Percentiles rank a stretch among this genome's conserved stretches.
Evolutionary conservation across 176 grass and related monocot genomes (phyloP).

Genomic region (Secale cereale): DNA sequence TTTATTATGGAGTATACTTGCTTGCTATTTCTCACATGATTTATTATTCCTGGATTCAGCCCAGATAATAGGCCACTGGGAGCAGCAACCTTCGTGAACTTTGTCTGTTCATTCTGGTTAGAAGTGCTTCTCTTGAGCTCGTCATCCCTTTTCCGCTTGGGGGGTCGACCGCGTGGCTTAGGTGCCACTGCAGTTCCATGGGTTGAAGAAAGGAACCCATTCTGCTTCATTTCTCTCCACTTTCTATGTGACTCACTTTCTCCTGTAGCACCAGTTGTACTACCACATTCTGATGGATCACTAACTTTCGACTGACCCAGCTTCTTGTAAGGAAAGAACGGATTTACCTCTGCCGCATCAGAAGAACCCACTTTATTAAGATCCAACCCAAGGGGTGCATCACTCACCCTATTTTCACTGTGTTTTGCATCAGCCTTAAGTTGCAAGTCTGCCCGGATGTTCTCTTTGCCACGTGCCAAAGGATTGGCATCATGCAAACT

Average conservation of each 20-base stretch:
- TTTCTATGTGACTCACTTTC: constrained; percentile 71
- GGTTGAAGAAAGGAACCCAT: constrained; percentile 91
- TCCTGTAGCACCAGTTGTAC: constrained; percentile 58
- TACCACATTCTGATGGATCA: constrained; percentile 72
- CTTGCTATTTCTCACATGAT: constrained; percentile 98
- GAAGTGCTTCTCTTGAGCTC: constrained; percentile 39
- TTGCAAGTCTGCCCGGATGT: background rate
- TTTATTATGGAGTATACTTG: constrained; percentile 98
- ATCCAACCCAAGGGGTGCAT: constrained; percentile 50
- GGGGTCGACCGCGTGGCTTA: constrained; percentile 50
- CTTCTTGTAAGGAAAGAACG: constrained; percentile 84
- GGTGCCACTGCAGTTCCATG: constrained; percentile 47
- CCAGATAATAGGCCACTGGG: constrained; percentile 93
- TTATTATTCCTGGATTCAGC: constrained; percentile 97
- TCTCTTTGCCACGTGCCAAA: constrained; percentile 32
- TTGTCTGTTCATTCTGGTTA: constrained; percentile 53
- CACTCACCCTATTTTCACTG: constrained; percentile 11
- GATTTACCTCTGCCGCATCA: constrained; percentile 53
- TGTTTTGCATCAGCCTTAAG: constrained; percentile 26
- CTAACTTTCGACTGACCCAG: constrained; percentile 46
- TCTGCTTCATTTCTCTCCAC: constrained; percentile 98
- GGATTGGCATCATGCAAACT: constrained; percentile 1
- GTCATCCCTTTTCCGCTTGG: constrained; percentile 63
- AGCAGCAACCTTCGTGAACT: constrained; percentile 70
- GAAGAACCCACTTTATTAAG: constrained; percentile 51